Base-by-base conservation (phyloP, 2,329 filamentous ascomycete genomes). In the Tolypocladium nubicola region DNA sequence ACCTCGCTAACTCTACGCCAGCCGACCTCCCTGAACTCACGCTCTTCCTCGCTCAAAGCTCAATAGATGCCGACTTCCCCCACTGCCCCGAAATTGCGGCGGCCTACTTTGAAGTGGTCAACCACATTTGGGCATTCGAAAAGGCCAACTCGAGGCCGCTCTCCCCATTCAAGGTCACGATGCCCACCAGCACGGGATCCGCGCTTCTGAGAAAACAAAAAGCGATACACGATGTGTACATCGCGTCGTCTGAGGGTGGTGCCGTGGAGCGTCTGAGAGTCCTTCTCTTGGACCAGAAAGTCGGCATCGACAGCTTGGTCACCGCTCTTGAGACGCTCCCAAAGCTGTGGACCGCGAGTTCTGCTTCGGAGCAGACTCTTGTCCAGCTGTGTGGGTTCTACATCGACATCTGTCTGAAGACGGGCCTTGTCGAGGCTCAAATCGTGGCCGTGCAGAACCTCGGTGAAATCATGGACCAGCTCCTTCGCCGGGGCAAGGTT, bases 371-470 rank as follows among this genome's bases (percentile, higher is more conserved):
- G 3, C 58, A 63, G 19, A 63, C 64, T 3, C 63, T 69, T 4
- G 56, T 65, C 1, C 66, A 64, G 39, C 68, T 82, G 7, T 73
- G 73, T 55, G 61, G 61, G 0, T 63, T 80, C 3, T 83, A 81
- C 59, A 62, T 75, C 13, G 68, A 74, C 21, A 63, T 76, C 1
- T 77, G 73, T 57, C 57, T 71, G 6, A 62, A 63, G 4, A 73
- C 74, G 0, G 63, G 66, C 1, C 72, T 72, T 1, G 67, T 75
- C 0, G 78, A 80, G 56, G 73, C 77, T n/a, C 75, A 78, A 6
- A 72, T 75, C 0, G 65, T 74, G 6, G 76, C 79, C 0, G 63
- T 84, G 13, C 65, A 72, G 14, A 79, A 79, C 52, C 72, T 85
- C 5, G 75, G 76, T 0, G 65, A 67, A 4, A 61, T 77, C 5